phyloP scores from a whole-genome alignment of 2,329 filamentous ascomycete species.

The Aaosphaeria pasadenensis region DNA sequence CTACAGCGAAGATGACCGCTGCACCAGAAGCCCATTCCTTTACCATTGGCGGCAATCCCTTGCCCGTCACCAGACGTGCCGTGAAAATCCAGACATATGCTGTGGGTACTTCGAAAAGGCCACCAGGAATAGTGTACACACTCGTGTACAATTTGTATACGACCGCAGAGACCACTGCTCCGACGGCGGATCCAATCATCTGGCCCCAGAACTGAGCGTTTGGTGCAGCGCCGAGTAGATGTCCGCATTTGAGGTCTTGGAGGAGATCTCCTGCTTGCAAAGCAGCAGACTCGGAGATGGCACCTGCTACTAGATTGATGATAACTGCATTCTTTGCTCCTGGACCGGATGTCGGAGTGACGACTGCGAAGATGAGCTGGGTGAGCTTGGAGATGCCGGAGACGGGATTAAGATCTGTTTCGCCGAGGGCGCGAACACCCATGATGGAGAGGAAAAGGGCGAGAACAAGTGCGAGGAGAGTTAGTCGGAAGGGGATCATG shows the following conservation, averaged over 20 bases:
- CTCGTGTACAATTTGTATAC: constrained; percentile 89
- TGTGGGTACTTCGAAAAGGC: constrained; percentile 89
- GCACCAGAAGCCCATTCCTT: constrained; percentile 73
- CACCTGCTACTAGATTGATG: constrained; percentile 92
- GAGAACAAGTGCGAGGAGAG: constrained; percentile 77
- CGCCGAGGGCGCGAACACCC: constrained; percentile 63
- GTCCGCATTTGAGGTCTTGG: constrained; percentile 95
- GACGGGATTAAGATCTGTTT: constrained; percentile 95
- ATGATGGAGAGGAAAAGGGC: constrained; percentile 66
- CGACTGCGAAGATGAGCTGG: constrained; percentile 89
- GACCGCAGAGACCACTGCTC: constrained; percentile 79
- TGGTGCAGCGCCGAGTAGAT: constrained; percentile 85
- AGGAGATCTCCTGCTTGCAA: constrained; percentile 94
- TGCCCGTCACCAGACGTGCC: constrained; percentile 84
- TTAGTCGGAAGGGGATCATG: constrained; percentile 77
- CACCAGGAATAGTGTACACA: constrained; percentile 84
- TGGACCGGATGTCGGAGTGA: constrained; percentile 64
- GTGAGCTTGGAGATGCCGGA: constrained; percentile 96
- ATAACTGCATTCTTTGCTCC: constrained; percentile 72
- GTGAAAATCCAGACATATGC: constrained; percentile 98
- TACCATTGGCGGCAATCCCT: constrained; percentile 81
- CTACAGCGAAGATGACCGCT: constrained; percentile 68
- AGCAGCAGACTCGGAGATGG: constrained; percentile 79
- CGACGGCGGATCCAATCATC: constrained; percentile 82
- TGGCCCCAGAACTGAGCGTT: constrained; percentile 97